phyloP scores from a whole-genome alignment of 345 rosid genomes.

The Abelmoschus esculentus region DNA sequence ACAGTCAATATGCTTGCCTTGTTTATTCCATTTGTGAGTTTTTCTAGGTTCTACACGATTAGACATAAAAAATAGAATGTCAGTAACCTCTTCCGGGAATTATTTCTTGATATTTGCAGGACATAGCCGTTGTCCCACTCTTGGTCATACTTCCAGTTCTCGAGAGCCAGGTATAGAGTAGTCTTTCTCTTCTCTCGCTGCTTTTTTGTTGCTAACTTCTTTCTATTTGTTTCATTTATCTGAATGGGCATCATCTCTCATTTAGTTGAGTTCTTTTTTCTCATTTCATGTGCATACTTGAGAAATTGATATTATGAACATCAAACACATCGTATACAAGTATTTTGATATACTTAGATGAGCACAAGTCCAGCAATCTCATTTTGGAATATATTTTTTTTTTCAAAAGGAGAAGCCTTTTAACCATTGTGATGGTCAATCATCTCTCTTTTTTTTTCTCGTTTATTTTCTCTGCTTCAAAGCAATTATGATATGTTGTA shows the following conservation, averaged over 20 bases:
- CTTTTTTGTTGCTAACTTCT: background rate
- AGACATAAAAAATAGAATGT: constrained; percentile 8
- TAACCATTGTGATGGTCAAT: too few species aligned
- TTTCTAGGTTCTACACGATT: constrained; percentile 15
- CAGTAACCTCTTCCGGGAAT: constrained; percentile 15
- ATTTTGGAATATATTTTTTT: too few species aligned
- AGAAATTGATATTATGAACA: background rate
- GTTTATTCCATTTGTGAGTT: constrained; percentile 1
- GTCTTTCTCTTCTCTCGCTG: background rate
- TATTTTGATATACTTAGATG: too few species aligned
- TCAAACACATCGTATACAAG: too few species aligned
- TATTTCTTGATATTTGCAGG: constrained; percentile 45
- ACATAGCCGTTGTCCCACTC: constrained; percentile 90
- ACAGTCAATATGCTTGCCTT: background rate
- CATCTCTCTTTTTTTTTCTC: too few species aligned
- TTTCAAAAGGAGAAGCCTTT: too few species aligned
- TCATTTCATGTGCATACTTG: background rate
- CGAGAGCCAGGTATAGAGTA: constrained; percentile 69
- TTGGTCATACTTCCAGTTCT: constrained; percentile 87
- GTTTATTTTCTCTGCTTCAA: too few species aligned
- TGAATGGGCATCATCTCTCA: background rate
- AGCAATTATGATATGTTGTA: too few species aligned
- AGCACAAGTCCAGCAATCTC: too few species aligned
- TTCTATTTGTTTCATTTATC: background rate
- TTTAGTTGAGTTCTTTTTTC: background rate